These are phyloP conservation scores for Picea sitchensis DNA, from an alignment of 75 land plant species.

Conservation along the genomic window DNA sequence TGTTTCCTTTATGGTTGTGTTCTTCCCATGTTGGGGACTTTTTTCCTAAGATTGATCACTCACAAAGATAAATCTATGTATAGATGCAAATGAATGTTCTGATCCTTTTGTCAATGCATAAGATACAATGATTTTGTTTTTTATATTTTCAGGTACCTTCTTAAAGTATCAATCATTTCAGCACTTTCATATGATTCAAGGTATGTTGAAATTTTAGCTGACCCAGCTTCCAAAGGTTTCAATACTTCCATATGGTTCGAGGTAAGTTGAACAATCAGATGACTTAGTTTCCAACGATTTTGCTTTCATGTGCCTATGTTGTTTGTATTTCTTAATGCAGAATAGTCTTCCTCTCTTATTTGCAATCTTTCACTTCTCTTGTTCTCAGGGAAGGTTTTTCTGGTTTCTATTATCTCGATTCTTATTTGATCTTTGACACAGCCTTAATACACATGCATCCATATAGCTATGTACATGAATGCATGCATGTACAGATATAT, in stretches of 20 bases:
- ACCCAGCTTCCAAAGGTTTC: background rate
- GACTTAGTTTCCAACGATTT: background rate
- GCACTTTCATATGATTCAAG: slow-evolving; percentile 28
- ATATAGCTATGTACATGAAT: background rate
- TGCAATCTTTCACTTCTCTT: background rate
- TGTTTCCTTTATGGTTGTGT: background rate
- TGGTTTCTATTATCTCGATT: background rate
- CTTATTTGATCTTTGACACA: background rate
- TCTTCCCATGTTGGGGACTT: background rate
- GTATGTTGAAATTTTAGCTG: slow-evolving; percentile 8
- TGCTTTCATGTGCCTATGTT: background rate
- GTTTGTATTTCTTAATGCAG: background rate
- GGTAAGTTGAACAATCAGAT: too few species aligned
- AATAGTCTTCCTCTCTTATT: background rate
- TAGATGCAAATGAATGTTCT: too few species aligned
- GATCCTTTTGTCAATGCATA: too few species aligned
- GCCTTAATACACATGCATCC: background rate
- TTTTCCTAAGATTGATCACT: background rate
- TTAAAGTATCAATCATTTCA: slow-evolving; percentile 31
- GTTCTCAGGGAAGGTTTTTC: background rate
- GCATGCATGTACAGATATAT: background rate
- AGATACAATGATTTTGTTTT: too few species aligned
- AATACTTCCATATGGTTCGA: too few species aligned
- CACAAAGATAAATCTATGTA: background rate
- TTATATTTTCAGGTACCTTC: slow-evolving; percentile 15